Base-by-base conservation (phyloP, 2,329 filamentous ascomycete species). In the Colletotrichum truncatum region DNA sequence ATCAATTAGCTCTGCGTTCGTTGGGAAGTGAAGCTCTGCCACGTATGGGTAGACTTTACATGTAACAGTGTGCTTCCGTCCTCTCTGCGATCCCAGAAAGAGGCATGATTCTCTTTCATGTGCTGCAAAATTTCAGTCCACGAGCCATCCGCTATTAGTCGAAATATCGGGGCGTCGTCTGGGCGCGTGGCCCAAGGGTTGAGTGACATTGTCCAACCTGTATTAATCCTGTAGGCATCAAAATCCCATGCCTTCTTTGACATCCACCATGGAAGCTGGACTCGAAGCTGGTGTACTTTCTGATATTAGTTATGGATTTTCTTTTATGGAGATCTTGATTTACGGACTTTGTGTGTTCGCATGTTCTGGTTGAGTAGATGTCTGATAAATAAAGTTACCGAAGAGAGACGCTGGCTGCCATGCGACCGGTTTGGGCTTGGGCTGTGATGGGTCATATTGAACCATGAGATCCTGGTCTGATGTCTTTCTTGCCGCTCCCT, bases 81-180 rank as follows among this genome's bases (percentile, higher is more conserved):
- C 0, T 10, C 1, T 4, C 36, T 1, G 12, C 49, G 7, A 26
- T 45, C 57, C 2, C 21, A 23, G 1, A 53, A 6, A 6, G 46
- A 61, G 4, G 58, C 32, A 5, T 30, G 6, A 5, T 11, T 12
- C 6, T 26, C 12, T 3, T 12, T 16, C 1, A 55, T 30, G 1
- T 14, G 38, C 6, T 16, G 1, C 1, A 30, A 6, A 6, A 38
- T 11, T 3, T n/a, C 23, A 2, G 1, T 1, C 58, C 21, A 18
- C 1, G 12, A 11, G 4, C 25, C 30, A 0, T 1, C 0, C 4
- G 1, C 0, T 0, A 16, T 12, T 3, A 11, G 30, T 0, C 0
- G 0, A 14, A 60, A 60, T 3, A 53, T 53, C 2, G 14, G 14
- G 2, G 41, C 7, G 4, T 5, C 5, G 2, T 1, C 0, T 1